Conservation (phyloP, 192 early-diverging fungal species). For the Dissophora globulifera region DNA sequence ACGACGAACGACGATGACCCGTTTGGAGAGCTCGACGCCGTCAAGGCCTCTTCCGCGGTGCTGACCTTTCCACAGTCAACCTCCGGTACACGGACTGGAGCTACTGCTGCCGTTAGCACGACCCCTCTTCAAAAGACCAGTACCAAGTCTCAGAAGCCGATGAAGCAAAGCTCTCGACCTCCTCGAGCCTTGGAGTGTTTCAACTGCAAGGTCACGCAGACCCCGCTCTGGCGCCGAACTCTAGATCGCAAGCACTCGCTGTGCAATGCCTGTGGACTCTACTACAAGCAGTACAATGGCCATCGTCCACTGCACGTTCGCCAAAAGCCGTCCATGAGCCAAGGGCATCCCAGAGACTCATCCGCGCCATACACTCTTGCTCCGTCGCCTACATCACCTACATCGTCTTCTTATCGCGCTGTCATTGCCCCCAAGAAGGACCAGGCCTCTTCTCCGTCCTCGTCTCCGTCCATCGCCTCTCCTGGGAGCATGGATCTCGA, state of each 20-base stretch:
- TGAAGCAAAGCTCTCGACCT: conserved; percentile 49
- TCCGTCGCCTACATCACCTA: neutral
- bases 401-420: conserved; percentile 2
- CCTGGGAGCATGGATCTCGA: conserved; percentile 18
- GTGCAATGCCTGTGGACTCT: conserved; percentile 95
- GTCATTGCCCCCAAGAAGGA: conserved; percentile 27
- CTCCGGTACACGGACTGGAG: neutral
- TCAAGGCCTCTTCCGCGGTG: conserved; percentile 8
- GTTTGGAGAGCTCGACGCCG: conserved; percentile 30
- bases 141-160: conserved; percentile 35
- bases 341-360: conserved; percentile 21
- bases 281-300: conserved; percentile 89
- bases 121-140: conserved; percentile 22
- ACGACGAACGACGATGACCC: conserved; percentile 37
- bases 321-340: conserved; percentile 47
- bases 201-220: conserved; percentile 88
- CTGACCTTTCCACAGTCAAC: neutral
- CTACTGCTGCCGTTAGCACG: neutral
- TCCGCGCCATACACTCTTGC: conserved; percentile 24
- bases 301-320: conserved; percentile 77
- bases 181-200: conserved; percentile 65
- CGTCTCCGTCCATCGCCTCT: conserved; percentile 11
- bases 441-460: neutral
- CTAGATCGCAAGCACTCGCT: conserved; percentile 81
- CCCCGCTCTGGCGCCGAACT: conserved; percentile 89